Evolutionary conservation across 768 basidiomycete species (phyloP).

Genomic region (Hydnum rufescens): DNA sequence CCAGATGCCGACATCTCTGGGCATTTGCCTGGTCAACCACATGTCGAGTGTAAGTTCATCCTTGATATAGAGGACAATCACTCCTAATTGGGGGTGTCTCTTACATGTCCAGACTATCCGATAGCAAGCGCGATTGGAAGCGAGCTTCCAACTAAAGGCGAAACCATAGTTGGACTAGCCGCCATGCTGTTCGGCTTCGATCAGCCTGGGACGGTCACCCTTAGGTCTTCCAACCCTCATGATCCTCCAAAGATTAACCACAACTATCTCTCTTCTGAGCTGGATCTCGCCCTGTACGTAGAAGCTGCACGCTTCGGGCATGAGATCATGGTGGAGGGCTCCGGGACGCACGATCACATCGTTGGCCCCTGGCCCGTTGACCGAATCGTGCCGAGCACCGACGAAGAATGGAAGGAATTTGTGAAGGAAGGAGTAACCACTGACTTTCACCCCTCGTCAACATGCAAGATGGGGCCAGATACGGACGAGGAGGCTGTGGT

Average conservation of each 20-base stretch:
- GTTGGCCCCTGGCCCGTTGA: neutral
- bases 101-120: neutral
- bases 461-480: constrained; percentile 4
- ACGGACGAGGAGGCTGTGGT: too few relatives aligned
- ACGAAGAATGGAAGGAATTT: constrained; percentile 3
- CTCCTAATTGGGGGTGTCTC: neutral
- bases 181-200: neutral
- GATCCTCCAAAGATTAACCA: constrained; percentile 5
- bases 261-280: constrained; percentile 4
- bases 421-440: constrained; percentile 2
- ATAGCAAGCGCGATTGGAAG: neutral
- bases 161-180: neutral
- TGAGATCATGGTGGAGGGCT: constrained; percentile 4
- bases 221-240: constrained; percentile 4
- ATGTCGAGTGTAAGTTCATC: neutral
- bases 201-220: constrained; percentile 3
- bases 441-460: constrained; percentile 4
- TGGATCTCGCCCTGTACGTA: neutral
- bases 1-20: neutral
- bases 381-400: neutral
- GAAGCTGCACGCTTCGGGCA: constrained; percentile 1
- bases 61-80: neutral
- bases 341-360: neutral
- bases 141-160: neutral
- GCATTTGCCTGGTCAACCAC: neutral